phyloP scores from a whole-genome alignment of 257 asterid species.

The Capsicum pubescens region DNA sequence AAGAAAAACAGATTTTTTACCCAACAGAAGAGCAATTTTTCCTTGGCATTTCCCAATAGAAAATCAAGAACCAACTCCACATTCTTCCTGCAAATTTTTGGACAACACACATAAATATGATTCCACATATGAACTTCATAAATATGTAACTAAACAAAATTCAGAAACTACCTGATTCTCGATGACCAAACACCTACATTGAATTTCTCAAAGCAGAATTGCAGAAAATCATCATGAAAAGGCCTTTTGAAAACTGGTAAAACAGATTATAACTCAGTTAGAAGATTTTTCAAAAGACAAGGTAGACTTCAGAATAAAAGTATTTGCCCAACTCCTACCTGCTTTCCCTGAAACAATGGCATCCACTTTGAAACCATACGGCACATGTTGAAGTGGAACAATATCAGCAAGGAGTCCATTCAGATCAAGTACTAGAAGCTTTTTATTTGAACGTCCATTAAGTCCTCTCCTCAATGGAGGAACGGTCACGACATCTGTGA shows the following conservation, averaged over 20 bases:
- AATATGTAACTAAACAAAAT: constrained; percentile 34
- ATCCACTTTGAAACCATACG: constrained; percentile 56
- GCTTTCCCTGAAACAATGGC: constrained; percentile 61
- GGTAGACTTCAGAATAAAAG: constrained; percentile 27
- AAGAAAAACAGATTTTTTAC: constrained; percentile 48
- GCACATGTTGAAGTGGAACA: constrained; percentile 50
- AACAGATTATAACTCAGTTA: constrained; percentile 38
- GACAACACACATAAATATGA: constrained; percentile 22
- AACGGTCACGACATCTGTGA: constrained; percentile 21
- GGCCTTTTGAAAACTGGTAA: constrained; percentile 87
- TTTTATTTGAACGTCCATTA: constrained; percentile 44
- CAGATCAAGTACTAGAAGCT: constrained; percentile 88
- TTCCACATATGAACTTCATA: constrained; percentile 9
- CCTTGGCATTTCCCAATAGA: constrained; percentile 62
- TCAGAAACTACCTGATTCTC: constrained; percentile 65
- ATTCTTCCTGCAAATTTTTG: constrained; percentile 66
- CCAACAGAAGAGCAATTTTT: constrained; percentile 75
- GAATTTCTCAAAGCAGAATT: constrained; percentile 79
- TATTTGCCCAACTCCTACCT: constrained; percentile 43
- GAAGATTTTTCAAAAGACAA: constrained; percentile 30
- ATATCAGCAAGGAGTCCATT: constrained; percentile 82
- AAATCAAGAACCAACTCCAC: constrained; percentile 66
- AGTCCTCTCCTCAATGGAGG: constrained; percentile 35
- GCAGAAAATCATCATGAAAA: constrained; percentile 72
- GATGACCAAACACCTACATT: constrained; percentile 87